phyloP scores from a whole-genome alignment of 1,284 basidiomycete genomes.

The Sporisorium graminicola region DNA sequence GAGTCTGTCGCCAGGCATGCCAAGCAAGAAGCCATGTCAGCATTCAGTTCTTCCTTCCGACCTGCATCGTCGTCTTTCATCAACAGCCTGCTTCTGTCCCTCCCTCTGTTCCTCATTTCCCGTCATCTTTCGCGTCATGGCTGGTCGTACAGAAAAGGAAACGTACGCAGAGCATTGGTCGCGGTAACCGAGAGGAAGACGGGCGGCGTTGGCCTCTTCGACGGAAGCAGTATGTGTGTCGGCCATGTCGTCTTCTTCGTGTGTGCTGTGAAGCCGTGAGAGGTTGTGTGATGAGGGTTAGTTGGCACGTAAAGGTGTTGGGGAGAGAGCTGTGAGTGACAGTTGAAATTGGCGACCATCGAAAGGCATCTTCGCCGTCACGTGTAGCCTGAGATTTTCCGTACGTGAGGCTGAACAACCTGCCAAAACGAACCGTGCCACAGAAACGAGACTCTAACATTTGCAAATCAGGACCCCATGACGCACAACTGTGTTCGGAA shows the following conservation, averaged over 20 bases:
- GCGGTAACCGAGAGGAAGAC: conserved; percentile 84
- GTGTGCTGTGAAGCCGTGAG: too few species aligned
- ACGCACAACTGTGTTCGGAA: conserved; percentile 17
- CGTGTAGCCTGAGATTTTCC: background rate
- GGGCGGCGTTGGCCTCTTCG: conserved; percentile 81
- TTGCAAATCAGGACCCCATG: too few species aligned
- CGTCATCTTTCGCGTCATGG: background rate
- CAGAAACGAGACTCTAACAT: too few species aligned
- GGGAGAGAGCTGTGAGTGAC: background rate
- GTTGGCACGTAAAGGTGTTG: background rate
- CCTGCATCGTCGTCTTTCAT: too few species aligned
- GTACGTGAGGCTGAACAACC: background rate
- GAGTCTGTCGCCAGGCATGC: conserved; percentile 73
- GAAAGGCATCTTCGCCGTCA: background rate
- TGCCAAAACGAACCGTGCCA: background rate
- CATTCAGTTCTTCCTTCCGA: too few species aligned
- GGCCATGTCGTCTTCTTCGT: conserved; percentile 28
- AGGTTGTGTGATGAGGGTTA: background rate
- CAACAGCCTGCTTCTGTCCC: background rate
- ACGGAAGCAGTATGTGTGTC: conserved; percentile 79
- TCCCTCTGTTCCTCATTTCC: background rate
- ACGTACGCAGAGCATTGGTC: conserved; percentile 92
- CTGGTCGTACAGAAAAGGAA: background rate
- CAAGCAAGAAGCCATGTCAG: conserved; percentile 7
- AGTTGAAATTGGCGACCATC: conserved; percentile 6